Conservation (phyloP, 768 basidiomycete species). For the Russula griseocarnosa region DNA sequence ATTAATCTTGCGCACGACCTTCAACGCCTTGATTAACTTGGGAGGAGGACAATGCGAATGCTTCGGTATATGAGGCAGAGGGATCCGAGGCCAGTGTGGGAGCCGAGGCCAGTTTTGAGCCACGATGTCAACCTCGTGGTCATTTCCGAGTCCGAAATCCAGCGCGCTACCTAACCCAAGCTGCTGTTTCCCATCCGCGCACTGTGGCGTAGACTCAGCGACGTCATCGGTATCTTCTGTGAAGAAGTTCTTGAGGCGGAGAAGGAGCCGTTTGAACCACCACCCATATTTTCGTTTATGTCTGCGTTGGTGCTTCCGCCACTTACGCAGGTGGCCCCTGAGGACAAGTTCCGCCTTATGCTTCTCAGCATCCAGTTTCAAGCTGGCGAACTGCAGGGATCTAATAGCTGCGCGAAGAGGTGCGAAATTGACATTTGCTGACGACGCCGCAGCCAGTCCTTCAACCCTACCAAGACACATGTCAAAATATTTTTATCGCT, state of each 20-base stretch:
- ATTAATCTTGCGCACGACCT: slow-evolving; percentile 57
- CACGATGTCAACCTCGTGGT: background rate
- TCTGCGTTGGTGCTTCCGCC: slow-evolving; percentile 1
- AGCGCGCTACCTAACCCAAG: background rate
- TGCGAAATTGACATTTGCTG: slow-evolving; percentile 9
- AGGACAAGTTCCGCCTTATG: slow-evolving; percentile 21
- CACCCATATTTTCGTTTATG: background rate
- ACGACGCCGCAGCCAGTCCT: slow-evolving; percentile 26
- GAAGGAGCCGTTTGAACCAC: background rate
- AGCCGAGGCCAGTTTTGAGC: slow-evolving; percentile 11
- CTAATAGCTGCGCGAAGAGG: slow-evolving; percentile 28
- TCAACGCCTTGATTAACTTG: slow-evolving; percentile 53
- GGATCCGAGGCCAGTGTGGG: slow-evolving; percentile 15
- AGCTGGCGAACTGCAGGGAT: slow-evolving; percentile 24
- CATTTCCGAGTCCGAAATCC: background rate
- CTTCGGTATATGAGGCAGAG: slow-evolving; percentile 8
- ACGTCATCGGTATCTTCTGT: background rate
- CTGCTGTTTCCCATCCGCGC: background rate
- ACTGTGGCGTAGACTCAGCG: background rate
- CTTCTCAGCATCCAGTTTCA: slow-evolving; percentile 25
- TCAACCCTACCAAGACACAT: slow-evolving; percentile 44
- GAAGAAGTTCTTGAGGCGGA: slow-evolving; percentile 2
- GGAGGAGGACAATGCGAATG: slow-evolving; percentile 31
- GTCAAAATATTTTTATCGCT: background rate
- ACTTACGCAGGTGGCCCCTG: slow-evolving; percentile 7